phyloP scores from a whole-genome alignment of 2,329 filamentous ascomycete genomes.

The Arthrobotrys sinensis region DNA sequence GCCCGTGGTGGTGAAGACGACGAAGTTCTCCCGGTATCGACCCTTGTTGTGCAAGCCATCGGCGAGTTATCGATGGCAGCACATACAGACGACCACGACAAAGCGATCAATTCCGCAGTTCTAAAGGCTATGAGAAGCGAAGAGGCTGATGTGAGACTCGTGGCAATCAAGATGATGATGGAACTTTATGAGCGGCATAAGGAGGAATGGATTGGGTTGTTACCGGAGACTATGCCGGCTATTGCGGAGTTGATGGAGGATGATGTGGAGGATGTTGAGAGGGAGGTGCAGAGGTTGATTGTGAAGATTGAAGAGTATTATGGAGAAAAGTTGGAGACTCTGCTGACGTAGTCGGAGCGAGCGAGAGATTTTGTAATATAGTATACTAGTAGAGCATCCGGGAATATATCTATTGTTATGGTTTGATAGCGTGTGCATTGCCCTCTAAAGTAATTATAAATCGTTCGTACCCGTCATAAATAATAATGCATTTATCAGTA shows the following conservation, averaged over 20 bases:
- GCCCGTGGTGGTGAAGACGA: constrained; percentile 65
- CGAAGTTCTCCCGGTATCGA: constrained; percentile 68
- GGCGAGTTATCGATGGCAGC: constrained; percentile 78
- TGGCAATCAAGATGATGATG: constrained; percentile 86
- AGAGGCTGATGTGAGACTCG: constrained; percentile 78
- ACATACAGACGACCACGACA: constrained; percentile 89
- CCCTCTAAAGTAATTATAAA: too few species aligned
- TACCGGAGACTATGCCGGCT: constrained; percentile 96
- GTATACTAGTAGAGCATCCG: not conserved
- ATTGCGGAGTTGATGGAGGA: constrained; percentile 97
- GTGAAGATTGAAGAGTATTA: constrained; percentile 88
- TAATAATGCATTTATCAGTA: too few species aligned
- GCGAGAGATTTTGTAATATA: not conserved
- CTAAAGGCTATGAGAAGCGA: constrained; percentile 84
- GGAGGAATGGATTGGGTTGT: constrained; percentile 91
- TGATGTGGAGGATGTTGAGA: constrained; percentile 92
- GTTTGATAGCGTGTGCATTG: too few species aligned
- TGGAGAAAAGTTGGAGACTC: constrained; percentile 90
- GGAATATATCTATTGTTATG: constrained; percentile 9
- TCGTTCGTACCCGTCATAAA: too few species aligned
- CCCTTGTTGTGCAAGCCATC: constrained; percentile 46
- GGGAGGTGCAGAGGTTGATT: constrained; percentile 91
- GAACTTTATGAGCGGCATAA: constrained; percentile 83
- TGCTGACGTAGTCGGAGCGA: constrained; percentile 78
- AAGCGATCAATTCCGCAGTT: constrained; percentile 84